phyloP scores from a whole-genome alignment of 164 flowering plant species.

The Malania oleifera region DNA sequence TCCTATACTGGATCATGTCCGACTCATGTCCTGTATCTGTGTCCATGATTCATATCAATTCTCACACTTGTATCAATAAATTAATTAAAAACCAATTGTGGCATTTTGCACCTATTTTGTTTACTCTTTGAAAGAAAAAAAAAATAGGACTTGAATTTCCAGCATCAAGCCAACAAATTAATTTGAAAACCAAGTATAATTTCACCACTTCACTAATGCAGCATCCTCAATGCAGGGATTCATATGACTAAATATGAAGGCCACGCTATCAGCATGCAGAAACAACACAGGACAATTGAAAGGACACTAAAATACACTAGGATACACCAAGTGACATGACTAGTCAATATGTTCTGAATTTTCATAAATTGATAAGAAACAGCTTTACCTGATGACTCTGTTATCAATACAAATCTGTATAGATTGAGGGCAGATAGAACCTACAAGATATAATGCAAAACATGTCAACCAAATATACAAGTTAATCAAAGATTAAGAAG shows the following conservation, averaged over 20 bases:
- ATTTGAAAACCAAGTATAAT: too few species aligned
- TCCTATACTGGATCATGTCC: too few species aligned
- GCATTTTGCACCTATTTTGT: too few species aligned
- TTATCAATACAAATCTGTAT: constrained; percentile 69
- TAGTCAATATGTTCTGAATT: background rate
- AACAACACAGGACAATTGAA: background rate
- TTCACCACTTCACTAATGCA: background rate
- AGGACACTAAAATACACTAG: background rate
- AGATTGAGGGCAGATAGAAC: constrained; percentile 80
- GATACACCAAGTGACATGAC: background rate
- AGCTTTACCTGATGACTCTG: constrained; percentile 59
- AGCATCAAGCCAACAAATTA: too few species aligned
- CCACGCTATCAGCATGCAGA: background rate
- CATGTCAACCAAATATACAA: background rate
- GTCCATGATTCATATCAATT: too few species aligned
- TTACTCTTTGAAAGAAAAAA: too few species aligned
- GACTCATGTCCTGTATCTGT: too few species aligned
- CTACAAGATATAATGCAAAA: constrained; percentile 32
- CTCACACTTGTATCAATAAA: too few species aligned
- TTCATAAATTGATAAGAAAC: background rate
- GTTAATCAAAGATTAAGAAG: background rate
- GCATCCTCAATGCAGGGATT: background rate
- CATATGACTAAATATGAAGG: background rate
- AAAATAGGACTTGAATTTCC: too few species aligned
- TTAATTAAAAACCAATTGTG: too few species aligned